Conservation (phyloP, 2,329 filamentous ascomycete species). For the Pestalotiopsis sp. region DNA sequence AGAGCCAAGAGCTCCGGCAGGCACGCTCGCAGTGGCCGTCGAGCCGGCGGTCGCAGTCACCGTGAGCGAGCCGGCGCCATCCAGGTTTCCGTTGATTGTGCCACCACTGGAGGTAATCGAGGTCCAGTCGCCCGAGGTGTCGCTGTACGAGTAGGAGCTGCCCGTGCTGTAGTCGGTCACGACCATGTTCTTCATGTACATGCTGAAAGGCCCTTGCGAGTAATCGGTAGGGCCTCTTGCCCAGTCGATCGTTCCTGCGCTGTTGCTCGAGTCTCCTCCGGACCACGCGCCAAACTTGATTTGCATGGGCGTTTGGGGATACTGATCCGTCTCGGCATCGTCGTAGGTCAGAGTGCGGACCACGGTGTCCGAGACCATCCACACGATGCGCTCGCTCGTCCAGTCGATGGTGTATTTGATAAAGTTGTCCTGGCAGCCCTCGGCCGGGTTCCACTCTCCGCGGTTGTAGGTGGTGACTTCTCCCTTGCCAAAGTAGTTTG, state of each 20-base stretch:
- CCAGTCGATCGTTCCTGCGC: conserved; percentile 85
- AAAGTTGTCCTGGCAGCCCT: conserved; percentile 72
- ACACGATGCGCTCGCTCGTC: conserved; percentile 83
- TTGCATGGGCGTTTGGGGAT: conserved; percentile 95
- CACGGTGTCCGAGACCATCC: conserved; percentile 78
- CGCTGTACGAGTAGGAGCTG: conserved; percentile 78
- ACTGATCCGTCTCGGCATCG: conserved; percentile 73
- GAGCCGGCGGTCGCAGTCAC: conserved; percentile 65
- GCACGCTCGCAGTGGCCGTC: conserved; percentile 65
- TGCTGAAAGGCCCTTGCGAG: conserved; percentile 78
- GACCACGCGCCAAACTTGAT: conserved; percentile 92
- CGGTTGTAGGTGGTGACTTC: conserved; percentile 84
- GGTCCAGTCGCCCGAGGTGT: conserved; percentile 76
- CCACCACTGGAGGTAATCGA: conserved; percentile 85
- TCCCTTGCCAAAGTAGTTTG: conserved; percentile 97
- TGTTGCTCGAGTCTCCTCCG: conserved; percentile 82
- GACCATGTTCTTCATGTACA: conserved; percentile 76
- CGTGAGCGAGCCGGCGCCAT: conserved; percentile 52
- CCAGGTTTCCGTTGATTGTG: conserved; percentile 69
- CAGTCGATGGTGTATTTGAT: conserved; percentile 92
- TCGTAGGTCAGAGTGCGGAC: conserved; percentile 74
- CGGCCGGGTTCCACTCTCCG: conserved; percentile 75
- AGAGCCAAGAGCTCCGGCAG: conserved; percentile 68
- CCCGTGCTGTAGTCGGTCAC: conserved; percentile 95
- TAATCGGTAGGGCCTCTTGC: conserved; percentile 87